phyloP scores from a whole-genome alignment of 2,329 filamentous ascomycete genomes.

The Ophiosphaerella narmari region DNA sequence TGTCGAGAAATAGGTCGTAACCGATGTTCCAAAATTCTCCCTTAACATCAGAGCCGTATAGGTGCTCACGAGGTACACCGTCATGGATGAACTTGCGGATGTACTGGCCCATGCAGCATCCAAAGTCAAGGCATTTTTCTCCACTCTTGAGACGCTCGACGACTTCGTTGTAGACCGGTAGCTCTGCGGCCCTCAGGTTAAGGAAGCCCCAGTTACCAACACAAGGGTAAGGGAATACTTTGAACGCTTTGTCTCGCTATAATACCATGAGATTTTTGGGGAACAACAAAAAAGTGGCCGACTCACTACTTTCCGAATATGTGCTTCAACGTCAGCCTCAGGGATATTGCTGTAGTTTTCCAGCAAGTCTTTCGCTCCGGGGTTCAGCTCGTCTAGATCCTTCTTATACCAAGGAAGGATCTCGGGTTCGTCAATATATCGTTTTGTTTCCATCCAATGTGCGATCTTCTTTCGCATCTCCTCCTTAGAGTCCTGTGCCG shows the following conservation, averaged over 20 bases:
- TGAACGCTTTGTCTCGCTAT: constrained; percentile 12
- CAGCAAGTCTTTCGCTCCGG: constrained; percentile 40
- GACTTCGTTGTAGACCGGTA: constrained; percentile 36
- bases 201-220: constrained; percentile 45
- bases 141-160: constrained; percentile 42
- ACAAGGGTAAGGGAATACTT: constrained; percentile 40
- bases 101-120: constrained; percentile 53
- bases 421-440: constrained; percentile 24
- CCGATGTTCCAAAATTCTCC: constrained; percentile 59
- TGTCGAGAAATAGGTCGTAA: constrained; percentile 48
- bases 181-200: constrained; percentile 33
- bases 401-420: constrained; percentile 38
- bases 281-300: too few species aligned
- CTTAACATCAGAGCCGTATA: constrained; percentile 49
- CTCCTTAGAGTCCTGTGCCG: constrained; percentile 1
- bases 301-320: constrained; percentile 43
- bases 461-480: constrained; percentile 14
- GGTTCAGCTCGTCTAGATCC: constrained; percentile 34
- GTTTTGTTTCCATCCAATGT: constrained; percentile 20
- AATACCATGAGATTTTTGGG: background rate
- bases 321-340: constrained; percentile 39
- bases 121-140: constrained; percentile 48
- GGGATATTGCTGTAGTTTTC: constrained; percentile 48
- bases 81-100: constrained; percentile 51
- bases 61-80: constrained; percentile 48